phyloP scores from a whole-genome alignment of 352 stramenopile genomes.

The Pythium sp. region DNA sequence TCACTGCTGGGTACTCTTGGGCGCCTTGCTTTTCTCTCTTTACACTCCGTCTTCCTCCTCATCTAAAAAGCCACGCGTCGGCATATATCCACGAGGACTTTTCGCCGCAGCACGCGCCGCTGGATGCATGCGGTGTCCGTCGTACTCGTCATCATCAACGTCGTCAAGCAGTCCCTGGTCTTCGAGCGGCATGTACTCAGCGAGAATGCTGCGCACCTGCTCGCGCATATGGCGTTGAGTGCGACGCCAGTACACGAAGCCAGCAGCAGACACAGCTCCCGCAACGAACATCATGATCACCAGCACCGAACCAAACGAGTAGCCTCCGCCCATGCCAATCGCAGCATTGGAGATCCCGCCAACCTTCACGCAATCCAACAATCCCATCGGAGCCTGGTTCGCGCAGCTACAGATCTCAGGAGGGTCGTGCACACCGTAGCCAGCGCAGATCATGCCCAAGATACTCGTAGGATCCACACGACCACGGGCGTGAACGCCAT shows the following conservation, averaged over 20 bases:
- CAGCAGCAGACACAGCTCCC: slow-evolving; percentile 62
- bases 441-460: slow-evolving; percentile 82
- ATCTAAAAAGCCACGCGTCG: slow-evolving; percentile 80
- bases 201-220: slow-evolving; percentile 94
- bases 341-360: slow-evolving; percentile 67
- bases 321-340: slow-evolving; percentile 44
- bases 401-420: slow-evolving; percentile 76
- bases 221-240: slow-evolving; percentile 94
- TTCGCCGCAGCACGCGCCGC: slow-evolving; percentile 68
- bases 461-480: slow-evolving; percentile 86
- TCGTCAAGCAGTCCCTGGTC: slow-evolving; percentile 73
- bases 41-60: slow-evolving; percentile 79
- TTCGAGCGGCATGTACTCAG: slow-evolving; percentile 96
- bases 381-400: slow-evolving; percentile 55
- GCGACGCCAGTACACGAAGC: slow-evolving; percentile 90
- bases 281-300: slow-evolving; percentile 84
- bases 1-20: background rate
- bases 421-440: slow-evolving; percentile 79
- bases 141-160: slow-evolving; percentile 59
- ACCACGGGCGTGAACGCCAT: slow-evolving; percentile 91
- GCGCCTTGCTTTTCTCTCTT: slow-evolving; percentile 6
- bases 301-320: slow-evolving; percentile 82
- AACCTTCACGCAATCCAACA: slow-evolving; percentile 70
- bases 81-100: slow-evolving; percentile 84
- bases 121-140: slow-evolving; percentile 61